Base-by-base conservation (phyloP, 495 filamentous ascomycete genomes). In the Penicillium longicatenatum region DNA sequence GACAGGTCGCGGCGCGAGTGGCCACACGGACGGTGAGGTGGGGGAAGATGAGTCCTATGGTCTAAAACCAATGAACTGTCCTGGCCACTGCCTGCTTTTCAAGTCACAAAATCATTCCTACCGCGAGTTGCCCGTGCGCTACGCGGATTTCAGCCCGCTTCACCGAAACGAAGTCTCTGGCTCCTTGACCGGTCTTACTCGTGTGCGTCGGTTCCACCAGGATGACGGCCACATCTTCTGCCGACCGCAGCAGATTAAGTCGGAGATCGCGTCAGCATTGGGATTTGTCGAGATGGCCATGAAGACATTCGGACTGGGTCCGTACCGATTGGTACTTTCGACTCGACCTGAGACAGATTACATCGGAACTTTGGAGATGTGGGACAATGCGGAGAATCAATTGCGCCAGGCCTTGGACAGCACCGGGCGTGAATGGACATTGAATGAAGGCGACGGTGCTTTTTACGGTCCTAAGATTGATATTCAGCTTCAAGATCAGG, bases 401-500 rank as follows among this genome's bases (percentile, higher is more conserved):
- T 75, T 97, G 48, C 86, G 80, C 50, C 68, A 82, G 46, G 89
- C 92, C 1, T 75, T 97, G 29, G 78, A 88, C 50, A 78, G 73
- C 10, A 89, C 82, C 22, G 85, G 85, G 3, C 79, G 82, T 46
- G 66, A 79, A 22, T 96, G 90, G 89, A 79, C 79, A 0, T 33
- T 92, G 50, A 92, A 89, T 59, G 81, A 86, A 59, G 91, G 91
- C 7, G 93, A 96, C 57, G 93, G 93, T 26, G 93, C 93, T 6
- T 97, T 97, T 66, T 97, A 96, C 70, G 93, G 93, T 0, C 93
- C 93, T 10, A 97, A 97, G 74, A 96, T 97, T 60, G 93, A 97
- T 64, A 88, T 96, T 43, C 87, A 95, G 45, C 73, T 96, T 11
- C 85, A 82, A 59, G 93, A 95, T 60, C 84, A 86, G 17, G 84